Percentiles rank a stretch among this genome's conserved stretches.
Evolutionary conservation across 441 rosid genomes (phyloP).

Genomic region (Pelargonium australe): DNA sequence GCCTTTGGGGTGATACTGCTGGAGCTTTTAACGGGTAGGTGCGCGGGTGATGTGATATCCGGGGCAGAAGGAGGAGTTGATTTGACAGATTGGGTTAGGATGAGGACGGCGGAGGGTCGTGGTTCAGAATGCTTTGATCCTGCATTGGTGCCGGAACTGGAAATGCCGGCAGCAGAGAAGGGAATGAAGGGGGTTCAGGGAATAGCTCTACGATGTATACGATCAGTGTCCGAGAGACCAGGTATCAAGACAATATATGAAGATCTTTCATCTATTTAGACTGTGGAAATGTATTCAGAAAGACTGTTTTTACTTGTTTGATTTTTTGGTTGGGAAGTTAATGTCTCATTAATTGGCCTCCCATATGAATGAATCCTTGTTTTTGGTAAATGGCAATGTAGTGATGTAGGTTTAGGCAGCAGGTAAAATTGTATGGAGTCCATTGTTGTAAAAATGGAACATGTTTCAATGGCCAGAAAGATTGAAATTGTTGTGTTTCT

Average conservation of each 20-base stretch:
- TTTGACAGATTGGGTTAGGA: constrained; percentile 75
- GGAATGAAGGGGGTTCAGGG: constrained; percentile 92
- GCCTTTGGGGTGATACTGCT: constrained; percentile 80
- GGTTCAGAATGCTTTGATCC: constrained; percentile 69
- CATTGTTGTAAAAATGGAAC: too few relatives aligned
- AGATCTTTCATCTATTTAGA: constrained; percentile 86
- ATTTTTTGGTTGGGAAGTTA: too few relatives aligned
- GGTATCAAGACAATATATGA: constrained; percentile 94
- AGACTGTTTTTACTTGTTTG: too few relatives aligned
- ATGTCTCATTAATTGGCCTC: too few relatives aligned
- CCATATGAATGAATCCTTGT: too few relatives aligned
- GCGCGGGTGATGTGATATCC: constrained; percentile 87
- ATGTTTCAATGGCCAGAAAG: too few relatives aligned
- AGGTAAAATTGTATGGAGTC: too few relatives aligned
- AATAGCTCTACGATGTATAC: constrained; percentile 66
- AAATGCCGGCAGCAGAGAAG: constrained; percentile 53
- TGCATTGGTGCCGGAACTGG: constrained; percentile 45
- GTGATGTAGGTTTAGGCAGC: too few relatives aligned
- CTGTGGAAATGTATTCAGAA: background rate
- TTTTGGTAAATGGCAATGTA: too few relatives aligned
- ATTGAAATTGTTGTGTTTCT: too few relatives aligned
- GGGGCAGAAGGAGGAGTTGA: constrained; percentile 79
- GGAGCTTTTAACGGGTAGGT: constrained; percentile 81
- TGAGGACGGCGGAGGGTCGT: constrained; percentile 65
- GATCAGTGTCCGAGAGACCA: constrained; percentile 81